Percentiles rank a stretch among this genome's conserved stretches.
phyloP scores from a whole-genome alignment of 192 early-diverging fungal genomes.

The Coemansia biformis region DNA sequence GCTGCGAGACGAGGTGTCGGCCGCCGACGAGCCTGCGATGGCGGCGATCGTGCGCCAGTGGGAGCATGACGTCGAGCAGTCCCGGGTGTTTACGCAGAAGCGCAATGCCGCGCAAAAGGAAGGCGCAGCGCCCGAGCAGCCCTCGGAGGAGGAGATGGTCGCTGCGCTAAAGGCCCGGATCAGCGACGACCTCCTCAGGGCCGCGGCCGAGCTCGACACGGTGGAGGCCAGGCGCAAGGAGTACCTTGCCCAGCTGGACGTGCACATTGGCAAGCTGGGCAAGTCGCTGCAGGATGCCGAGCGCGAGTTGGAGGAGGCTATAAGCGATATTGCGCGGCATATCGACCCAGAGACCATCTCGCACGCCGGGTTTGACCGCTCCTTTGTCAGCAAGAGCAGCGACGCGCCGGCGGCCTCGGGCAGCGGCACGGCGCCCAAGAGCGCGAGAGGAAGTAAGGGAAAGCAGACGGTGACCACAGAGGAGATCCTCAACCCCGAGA shows the following conservation, averaged over 20 bases:
- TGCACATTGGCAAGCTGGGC: conserved; percentile 42
- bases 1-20: conserved; percentile 18
- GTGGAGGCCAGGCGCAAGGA: conserved; percentile 30
- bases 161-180: conserved; percentile 50
- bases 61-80: conserved; percentile 29
- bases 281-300: conserved; percentile 31
- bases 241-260: conserved; percentile 33
- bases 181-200: conserved; percentile 29
- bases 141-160: conserved; percentile 50
- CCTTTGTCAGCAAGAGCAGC: conserved; percentile 47
- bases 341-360: conserved; percentile 66
- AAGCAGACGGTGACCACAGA: conserved; percentile 57
- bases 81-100: conserved; percentile 47
- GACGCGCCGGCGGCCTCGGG: background rate
- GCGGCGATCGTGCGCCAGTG: conserved; percentile 11
- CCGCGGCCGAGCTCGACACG: conserved; percentile 16
- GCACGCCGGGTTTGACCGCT: conserved; percentile 60
- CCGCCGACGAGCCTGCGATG: conserved; percentile 13
- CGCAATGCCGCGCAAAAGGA: conserved; percentile 18
- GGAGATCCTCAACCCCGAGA: conserved; percentile 59
- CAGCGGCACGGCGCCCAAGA: no score
- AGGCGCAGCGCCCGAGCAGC: conserved; percentile 18
- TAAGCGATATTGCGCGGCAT: conserved; percentile 60
- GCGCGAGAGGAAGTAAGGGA: conserved; percentile 2
- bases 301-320: conserved; percentile 55